Evolutionary conservation across 192 early-diverging fungal genomes (phyloP).

Genomic region (Coemansia sp.): DNA sequence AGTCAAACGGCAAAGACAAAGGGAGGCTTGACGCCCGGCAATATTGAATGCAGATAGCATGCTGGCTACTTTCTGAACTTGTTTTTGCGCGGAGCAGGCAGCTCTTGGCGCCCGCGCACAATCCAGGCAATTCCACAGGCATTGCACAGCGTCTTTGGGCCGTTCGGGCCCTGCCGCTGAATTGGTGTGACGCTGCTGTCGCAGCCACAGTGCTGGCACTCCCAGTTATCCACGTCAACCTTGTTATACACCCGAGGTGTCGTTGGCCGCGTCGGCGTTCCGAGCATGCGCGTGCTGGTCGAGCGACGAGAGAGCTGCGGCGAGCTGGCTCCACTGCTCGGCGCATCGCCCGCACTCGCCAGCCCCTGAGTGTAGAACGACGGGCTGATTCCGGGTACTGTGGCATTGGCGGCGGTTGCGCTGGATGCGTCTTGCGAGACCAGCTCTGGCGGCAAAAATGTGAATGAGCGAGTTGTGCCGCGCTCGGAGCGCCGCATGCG

Average conservation of each 20-base stretch:
- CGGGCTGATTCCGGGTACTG: constrained; percentile 35
- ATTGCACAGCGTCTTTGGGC: constrained; percentile 62
- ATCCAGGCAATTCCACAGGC: constrained; percentile 61
- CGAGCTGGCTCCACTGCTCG: constrained; percentile 40
- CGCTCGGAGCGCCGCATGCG: constrained; percentile 50
- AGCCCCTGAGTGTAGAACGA: constrained; percentile 38
- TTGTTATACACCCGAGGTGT: constrained; percentile 41
- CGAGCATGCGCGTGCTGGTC: constrained; percentile 15
- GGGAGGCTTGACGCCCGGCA: not conserved
- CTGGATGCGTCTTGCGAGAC: constrained; percentile 21
- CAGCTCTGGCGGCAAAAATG: constrained; percentile 45
- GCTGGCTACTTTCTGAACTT: constrained; percentile 34
- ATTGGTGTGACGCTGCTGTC: constrained; percentile 43
- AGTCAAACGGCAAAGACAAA: too few relatives aligned
- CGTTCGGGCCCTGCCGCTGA: constrained; percentile 57
- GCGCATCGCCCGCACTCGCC: constrained; percentile 17
- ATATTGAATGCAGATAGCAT: not conserved
- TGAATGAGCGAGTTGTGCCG: constrained; percentile 35
- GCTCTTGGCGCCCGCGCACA: constrained; percentile 47
- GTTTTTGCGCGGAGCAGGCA: constrained; percentile 46
- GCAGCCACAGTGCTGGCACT: constrained; percentile 50
- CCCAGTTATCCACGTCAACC: constrained; percentile 41
- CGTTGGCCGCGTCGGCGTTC: constrained; percentile 35
- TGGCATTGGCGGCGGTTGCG: constrained; percentile 7
- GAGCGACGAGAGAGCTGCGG: constrained; percentile 26